Evolutionary conservation across 2,329 filamentous ascomycete genomes (phyloP).

Genomic region (Esteya vermicola): DNA sequence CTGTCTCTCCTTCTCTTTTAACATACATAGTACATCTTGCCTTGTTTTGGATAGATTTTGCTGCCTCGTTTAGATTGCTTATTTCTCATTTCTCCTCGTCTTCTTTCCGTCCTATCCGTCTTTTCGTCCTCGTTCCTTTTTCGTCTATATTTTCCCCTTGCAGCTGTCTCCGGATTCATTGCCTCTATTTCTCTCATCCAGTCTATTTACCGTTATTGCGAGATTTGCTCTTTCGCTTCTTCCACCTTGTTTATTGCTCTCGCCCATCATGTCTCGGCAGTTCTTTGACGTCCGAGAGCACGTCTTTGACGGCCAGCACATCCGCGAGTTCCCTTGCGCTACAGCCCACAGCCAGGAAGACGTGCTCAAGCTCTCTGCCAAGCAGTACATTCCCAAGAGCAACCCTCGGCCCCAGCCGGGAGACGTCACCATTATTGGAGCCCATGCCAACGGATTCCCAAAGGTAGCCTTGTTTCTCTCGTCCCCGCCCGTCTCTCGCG

Average conservation of each 20-base stretch:
- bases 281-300: conserved; percentile 60
- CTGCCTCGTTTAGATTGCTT: too few relatives aligned
- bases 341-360: conserved; percentile 63
- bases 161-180: too few relatives aligned
- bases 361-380: conserved; percentile 58
- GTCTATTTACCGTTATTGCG: too few relatives aligned
- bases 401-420: conserved; percentile 55
- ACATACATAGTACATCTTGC: too few relatives aligned
- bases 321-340: conserved; percentile 66
- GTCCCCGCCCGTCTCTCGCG: neutral
- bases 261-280: conserved; percentile 9
- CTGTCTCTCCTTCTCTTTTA: neutral
- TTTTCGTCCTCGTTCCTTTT: too few relatives aligned
- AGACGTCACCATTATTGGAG: conserved; percentile 72
- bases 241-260: neutral
- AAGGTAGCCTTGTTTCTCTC: conserved; percentile 61
- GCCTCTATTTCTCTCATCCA: too few relatives aligned
- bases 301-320: conserved; percentile 57
- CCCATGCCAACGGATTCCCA: conserved; percentile 84
- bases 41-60: too few relatives aligned
- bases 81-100: too few relatives aligned
- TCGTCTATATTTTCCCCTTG: too few relatives aligned
- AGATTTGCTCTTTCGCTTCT: too few relatives aligned
- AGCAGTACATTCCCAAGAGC: conserved; percentile 72
- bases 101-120: too few relatives aligned